These are phyloP conservation scores for Sphaceloma murrayae DNA, from an alignment of 2,329 filamentous ascomycete species.

Conservation along the genomic window DNA sequence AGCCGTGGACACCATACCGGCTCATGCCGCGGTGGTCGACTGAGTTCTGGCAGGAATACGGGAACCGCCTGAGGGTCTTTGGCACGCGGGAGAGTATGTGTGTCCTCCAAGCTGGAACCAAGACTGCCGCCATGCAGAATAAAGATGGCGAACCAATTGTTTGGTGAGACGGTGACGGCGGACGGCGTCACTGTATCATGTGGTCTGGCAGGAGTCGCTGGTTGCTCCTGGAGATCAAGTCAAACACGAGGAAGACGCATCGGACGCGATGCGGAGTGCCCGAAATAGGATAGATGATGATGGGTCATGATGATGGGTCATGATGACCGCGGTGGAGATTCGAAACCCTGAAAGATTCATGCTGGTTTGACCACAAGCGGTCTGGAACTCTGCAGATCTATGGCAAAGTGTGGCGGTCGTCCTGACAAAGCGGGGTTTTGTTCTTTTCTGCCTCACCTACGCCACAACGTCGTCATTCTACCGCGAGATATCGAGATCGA, in stretches of 20 bases:
- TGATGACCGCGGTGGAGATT: not conserved
- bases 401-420: not conserved
- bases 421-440: not conserved
- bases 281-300: too few relatives aligned
- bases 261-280: too few relatives aligned
- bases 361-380: too few relatives aligned
- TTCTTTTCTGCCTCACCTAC: too few relatives aligned
- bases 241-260: too few relatives aligned
- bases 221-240: too few relatives aligned
- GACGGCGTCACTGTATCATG: slow-evolving; percentile 11
- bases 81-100: slow-evolving; percentile 47
- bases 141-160: slow-evolving; percentile 9
- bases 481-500: too few relatives aligned
- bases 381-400: not conserved
- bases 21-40: slow-evolving; percentile 43
- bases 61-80: slow-evolving; percentile 51
- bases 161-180: slow-evolving; percentile 5
- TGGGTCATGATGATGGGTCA: too few relatives aligned
- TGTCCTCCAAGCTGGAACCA: not conserved
- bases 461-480: too few relatives aligned
- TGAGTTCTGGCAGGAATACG: slow-evolving; percentile 49
- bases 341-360: too few relatives aligned
- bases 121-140: slow-evolving; percentile 1
- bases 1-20: slow-evolving; percentile 5
- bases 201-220: slow-evolving; percentile 1